Evolutionary conservation across 2,329 filamentous ascomycete species (phyloP).

Genomic region (Fusarium caatingaense): DNA sequence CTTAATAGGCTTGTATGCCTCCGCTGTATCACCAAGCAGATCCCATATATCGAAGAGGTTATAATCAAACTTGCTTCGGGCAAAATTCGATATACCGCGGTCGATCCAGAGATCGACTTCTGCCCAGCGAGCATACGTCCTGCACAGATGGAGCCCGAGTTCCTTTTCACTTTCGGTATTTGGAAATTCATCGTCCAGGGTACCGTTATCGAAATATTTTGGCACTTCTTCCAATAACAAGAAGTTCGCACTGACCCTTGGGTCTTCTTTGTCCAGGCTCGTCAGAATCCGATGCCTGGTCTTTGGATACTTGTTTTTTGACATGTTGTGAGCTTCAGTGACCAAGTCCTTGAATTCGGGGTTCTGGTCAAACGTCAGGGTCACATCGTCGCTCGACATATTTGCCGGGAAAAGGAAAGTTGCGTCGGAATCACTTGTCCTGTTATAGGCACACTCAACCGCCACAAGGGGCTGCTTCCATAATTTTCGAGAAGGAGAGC

Average conservation of each 20-base stretch:
- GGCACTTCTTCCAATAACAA: neutral
- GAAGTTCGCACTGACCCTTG: neutral
- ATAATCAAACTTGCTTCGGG: neutral
- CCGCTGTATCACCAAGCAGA: neutral
- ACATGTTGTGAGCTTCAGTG: neutral
- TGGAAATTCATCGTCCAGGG: neutral
- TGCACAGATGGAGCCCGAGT: neutral
- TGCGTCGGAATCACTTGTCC: neutral
- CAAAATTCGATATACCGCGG: neutral
- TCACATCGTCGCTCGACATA: neutral
- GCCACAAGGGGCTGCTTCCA: neutral
- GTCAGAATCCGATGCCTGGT: neutral
- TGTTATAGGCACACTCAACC: neutral
- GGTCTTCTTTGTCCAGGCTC: neutral
- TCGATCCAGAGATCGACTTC: neutral
- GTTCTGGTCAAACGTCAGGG: neutral
- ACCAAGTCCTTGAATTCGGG: neutral
- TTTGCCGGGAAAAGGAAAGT: neutral
- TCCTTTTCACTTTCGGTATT: neutral
- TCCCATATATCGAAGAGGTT: neutral
- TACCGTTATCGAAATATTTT: neutral
- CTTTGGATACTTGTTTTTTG: neutral
- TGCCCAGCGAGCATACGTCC: neutral
- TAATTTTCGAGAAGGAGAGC: neutral
- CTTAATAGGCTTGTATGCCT: neutral